Percentiles rank a stretch among this genome's conserved stretches.
phyloP scores from a whole-genome alignment of 768 basidiomycete species.

The Mycena rebaudengoi region DNA sequence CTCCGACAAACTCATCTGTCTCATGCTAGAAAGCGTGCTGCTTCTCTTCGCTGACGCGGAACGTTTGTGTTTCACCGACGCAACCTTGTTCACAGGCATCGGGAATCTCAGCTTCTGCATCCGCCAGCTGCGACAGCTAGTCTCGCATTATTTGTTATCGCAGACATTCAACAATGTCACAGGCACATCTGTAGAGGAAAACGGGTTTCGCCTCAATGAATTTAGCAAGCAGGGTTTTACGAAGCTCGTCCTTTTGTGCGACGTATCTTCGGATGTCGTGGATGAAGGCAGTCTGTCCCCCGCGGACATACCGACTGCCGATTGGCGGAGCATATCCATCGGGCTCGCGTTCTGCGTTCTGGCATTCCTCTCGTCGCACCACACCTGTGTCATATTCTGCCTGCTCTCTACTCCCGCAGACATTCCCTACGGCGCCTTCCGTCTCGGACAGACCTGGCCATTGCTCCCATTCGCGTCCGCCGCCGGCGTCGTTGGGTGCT shows the following conservation, averaged over 20 bases:
- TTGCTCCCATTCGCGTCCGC: background rate
- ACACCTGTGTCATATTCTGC: slow-evolving; percentile 3
- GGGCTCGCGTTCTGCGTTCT: background rate
- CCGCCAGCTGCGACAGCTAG: slow-evolving; percentile 4
- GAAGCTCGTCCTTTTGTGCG: slow-evolving; percentile 3
- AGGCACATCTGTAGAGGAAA: background rate
- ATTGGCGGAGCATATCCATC: background rate
- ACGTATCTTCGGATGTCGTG: slow-evolving; percentile 8
- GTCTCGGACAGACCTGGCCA: slow-evolving; percentile 6
- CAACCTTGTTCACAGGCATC: background rate
- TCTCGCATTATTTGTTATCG: background rate
- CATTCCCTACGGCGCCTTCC: background rate
- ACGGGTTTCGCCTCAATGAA: background rate
- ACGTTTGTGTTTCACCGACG: background rate
- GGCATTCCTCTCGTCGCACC: background rate
- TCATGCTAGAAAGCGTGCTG: background rate
- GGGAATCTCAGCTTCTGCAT: slow-evolving; percentile 11
- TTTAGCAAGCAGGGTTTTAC: slow-evolving; percentile 10
- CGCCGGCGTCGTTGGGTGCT: slow-evolving; percentile 3
- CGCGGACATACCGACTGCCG: background rate
- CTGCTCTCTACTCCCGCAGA: slow-evolving; percentile 1
- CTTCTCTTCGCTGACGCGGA: background rate
- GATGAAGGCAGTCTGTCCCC: background rate
- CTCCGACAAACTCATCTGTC: background rate
- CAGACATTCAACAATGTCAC: background rate